These are phyloP conservation scores for Hordeum pubiflorum DNA, from an alignment of 202 grass and related monocot species.

Conservation along the genomic window DNA sequence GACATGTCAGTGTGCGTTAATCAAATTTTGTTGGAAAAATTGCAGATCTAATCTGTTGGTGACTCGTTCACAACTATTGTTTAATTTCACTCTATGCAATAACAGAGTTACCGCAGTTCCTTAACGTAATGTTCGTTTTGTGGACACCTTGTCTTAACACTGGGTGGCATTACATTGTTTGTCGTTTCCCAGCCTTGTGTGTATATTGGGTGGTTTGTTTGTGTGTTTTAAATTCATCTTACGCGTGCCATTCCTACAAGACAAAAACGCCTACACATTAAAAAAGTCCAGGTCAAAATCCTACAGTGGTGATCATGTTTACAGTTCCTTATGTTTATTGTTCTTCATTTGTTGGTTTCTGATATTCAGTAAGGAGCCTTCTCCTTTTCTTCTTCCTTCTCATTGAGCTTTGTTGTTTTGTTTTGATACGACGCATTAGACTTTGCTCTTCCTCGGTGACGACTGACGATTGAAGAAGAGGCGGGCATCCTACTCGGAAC, in stretches of 20 bases:
- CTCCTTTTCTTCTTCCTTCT: background rate
- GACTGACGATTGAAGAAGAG: background rate
- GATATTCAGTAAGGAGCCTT: background rate
- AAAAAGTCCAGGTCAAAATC: background rate
- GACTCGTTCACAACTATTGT: background rate
- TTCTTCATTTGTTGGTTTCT: background rate
- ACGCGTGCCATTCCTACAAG: background rate
- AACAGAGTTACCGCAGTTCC: background rate
- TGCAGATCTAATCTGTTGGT: background rate
- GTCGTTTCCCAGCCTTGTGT: background rate
- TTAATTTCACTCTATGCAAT: background rate
- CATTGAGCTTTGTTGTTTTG: slow-evolving; percentile 17
- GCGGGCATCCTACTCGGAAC: background rate
- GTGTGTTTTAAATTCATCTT: background rate
- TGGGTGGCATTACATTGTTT: background rate
- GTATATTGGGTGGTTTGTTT: background rate
- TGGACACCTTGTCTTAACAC: background rate
- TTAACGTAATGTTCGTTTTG: background rate
- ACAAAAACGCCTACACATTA: too few species aligned
- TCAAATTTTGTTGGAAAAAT: background rate
- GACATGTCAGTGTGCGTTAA: background rate
- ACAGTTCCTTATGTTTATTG: background rate
- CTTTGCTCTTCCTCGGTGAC: slow-evolving; percentile 44
- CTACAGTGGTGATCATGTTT: background rate
- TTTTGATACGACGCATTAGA: slow-evolving; percentile 29